Evolutionary conservation across 2,329 filamentous ascomycete species (phyloP).

Genomic region (Colletotrichum australisinense): DNA sequence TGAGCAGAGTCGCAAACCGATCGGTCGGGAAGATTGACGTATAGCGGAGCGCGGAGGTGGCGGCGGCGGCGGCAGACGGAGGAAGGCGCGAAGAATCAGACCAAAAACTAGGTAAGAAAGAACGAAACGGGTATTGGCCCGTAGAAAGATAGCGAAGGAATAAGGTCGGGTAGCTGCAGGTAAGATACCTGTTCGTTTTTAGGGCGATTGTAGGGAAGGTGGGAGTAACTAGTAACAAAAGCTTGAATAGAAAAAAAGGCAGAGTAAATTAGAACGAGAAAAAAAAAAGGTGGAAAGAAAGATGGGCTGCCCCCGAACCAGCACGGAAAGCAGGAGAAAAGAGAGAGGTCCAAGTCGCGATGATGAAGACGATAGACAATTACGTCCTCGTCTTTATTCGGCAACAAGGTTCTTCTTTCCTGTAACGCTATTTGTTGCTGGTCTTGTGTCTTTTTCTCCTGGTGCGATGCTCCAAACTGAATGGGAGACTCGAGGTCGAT

Average conservation of each 20-base stretch:
- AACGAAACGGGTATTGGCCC: slow-evolving; percentile 5
- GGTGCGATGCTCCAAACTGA: slow-evolving; percentile 13
- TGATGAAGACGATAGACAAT: not conserved
- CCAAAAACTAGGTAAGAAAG: not conserved
- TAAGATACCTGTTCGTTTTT: slow-evolving; percentile 28
- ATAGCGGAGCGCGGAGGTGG: not conserved
- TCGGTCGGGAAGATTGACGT: slow-evolving; percentile 26
- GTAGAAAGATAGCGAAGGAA: slow-evolving; percentile 26
- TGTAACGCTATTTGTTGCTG: not conserved
- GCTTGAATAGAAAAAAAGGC: not conserved
- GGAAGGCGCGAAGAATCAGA: slow-evolving; percentile 4
- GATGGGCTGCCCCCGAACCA: slow-evolving; percentile 15
- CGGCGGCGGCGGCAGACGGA: not conserved
- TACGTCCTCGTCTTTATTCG: slow-evolving; percentile 4
- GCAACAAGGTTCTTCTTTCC: not conserved
- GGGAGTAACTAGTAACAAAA: not conserved
- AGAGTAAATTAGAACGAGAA: slow-evolving; percentile 4
- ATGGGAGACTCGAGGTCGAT: slow-evolving; percentile 13
- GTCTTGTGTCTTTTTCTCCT: not conserved
- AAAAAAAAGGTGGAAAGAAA: slow-evolving; percentile 13
- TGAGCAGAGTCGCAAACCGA: slow-evolving; percentile 36
- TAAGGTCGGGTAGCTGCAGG: slow-evolving; percentile 23
- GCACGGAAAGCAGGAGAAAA: not conserved
- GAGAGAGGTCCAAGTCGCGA: not conserved
- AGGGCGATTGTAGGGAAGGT: slow-evolving; percentile 16